Percentiles rank a stretch among this genome's conserved stretches.
These are phyloP conservation scores for Penicillium sp. DNA, from an alignment of 2,329 filamentous ascomycete genomes.

Conservation along the genomic window DNA sequence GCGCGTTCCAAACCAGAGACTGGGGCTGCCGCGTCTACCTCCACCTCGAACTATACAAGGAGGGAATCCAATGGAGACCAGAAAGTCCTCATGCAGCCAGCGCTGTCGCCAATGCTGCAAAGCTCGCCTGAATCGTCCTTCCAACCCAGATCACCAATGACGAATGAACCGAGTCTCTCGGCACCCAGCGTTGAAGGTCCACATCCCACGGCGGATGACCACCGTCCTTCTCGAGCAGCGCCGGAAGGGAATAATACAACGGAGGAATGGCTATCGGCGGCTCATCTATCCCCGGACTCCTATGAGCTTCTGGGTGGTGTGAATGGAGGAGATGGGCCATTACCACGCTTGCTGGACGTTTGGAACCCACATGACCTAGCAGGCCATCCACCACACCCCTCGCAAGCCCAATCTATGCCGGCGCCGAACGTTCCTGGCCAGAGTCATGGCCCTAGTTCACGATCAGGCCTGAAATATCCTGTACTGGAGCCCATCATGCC, in stretches of 20 bases:
- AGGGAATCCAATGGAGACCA: slow-evolving; percentile 11
- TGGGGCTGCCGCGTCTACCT: slow-evolving; percentile 7
- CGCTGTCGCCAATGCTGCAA: slow-evolving; percentile 19
- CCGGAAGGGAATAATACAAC: slow-evolving; percentile 27
- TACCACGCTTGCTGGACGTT: slow-evolving; percentile 31
- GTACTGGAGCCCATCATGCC: slow-evolving; percentile 81
- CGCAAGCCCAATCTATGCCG: slow-evolving; percentile 41
- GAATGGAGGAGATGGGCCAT: slow-evolving; percentile 26
- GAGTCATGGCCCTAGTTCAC: slow-evolving; percentile 48
- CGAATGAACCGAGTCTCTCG: slow-evolving; percentile 30
- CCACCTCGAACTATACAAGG: slow-evolving; percentile 1
- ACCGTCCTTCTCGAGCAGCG: slow-evolving; percentile 18
- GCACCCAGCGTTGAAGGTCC: slow-evolving; percentile 31
- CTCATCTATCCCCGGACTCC: slow-evolving; percentile 34
- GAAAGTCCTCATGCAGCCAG: slow-evolving; percentile 12
- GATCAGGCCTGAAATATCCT: slow-evolving; percentile 66
- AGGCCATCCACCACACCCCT: slow-evolving; percentile 33
- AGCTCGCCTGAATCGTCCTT: slow-evolving; percentile 26
- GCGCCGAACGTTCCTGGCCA: slow-evolving; percentile 58
- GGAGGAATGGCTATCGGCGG: slow-evolving; percentile 35
- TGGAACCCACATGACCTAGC: slow-evolving; percentile 33
- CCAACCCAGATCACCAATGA: slow-evolving; percentile 28
- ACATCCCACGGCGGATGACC: slow-evolving; percentile 23
- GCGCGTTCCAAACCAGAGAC: slow-evolving; percentile 68
- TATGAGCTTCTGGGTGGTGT: slow-evolving; percentile 31